Conservation (phyloP, 2,329 filamentous ascomycete genomes). For the Fusarium sterilihyphosum region DNA sequence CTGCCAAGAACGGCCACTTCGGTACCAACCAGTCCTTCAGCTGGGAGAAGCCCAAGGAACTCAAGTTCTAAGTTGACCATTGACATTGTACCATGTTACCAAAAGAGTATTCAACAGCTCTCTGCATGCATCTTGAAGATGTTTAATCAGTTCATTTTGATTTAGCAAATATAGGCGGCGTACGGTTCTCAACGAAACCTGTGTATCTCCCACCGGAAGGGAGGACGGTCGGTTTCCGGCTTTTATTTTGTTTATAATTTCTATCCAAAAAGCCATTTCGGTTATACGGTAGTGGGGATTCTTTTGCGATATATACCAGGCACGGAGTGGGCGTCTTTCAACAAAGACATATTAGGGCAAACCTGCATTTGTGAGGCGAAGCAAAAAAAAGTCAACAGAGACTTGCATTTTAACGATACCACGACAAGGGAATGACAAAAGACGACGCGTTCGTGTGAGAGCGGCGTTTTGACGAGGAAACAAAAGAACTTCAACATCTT, state of each 20-base stretch:
- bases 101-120: slow-evolving; percentile 56
- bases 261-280: slow-evolving; percentile 34
- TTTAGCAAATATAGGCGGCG: slow-evolving; percentile 52
- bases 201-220: slow-evolving; percentile 48
- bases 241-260: slow-evolving; percentile 46
- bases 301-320: slow-evolving; percentile 50
- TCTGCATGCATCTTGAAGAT: slow-evolving; percentile 48
- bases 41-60: slow-evolving; percentile 98
- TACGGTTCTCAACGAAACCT: slow-evolving; percentile 61
- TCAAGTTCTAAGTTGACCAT: slow-evolving; percentile 78
- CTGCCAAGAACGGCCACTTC: slow-evolving; percentile 99
- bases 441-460: slow-evolving; percentile 46
- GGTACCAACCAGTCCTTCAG: slow-evolving; percentile 94
- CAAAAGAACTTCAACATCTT: slow-evolving; percentile 62
- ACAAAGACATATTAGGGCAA: slow-evolving; percentile 54
- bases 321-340: slow-evolving; percentile 57
- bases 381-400: slow-evolving; percentile 47
- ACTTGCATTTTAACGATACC: slow-evolving; percentile 56
- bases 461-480: slow-evolving; percentile 56
- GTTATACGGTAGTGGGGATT: slow-evolving; percentile 40
- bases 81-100: slow-evolving; percentile 21
- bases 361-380: slow-evolving; percentile 53
- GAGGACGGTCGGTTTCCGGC: slow-evolving; percentile 50
- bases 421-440: slow-evolving; percentile 46
- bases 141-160: slow-evolving; percentile 53